Base-by-base conservation (phyloP, 495 filamentous ascomycete genomes). In the Aspergillus heteromorphus region DNA sequence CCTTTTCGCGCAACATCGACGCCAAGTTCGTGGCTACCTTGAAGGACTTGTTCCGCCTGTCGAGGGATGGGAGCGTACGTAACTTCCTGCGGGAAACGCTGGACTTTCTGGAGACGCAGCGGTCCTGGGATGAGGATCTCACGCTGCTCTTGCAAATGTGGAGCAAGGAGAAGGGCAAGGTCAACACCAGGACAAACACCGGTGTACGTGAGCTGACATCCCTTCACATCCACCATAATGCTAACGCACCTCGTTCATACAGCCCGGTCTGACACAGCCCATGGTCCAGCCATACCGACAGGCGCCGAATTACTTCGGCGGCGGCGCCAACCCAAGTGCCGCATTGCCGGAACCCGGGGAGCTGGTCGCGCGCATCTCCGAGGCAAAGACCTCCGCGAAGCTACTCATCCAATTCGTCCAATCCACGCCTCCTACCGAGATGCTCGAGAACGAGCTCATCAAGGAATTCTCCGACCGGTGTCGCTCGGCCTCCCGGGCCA, bases 391-490 rank as follows among this genome's bases (percentile, higher is more conserved):
- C 3, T 91, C 89, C 3, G 91, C 92, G 4, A 92, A 91, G 62
- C 82, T 99, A 18, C 86, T 99, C 11, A 80, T 87, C 30, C 93
- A 99, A 68, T 84, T 96, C 14, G 82, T 95, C 0, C 87, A 91
- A 58, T 87, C 83, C 13, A 96, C 92, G 0, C 86, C 91, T 0
- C 76, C 87, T 0, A 64, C 73, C 3, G 92, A 97, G 66, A 65
- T 97, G 6, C 79, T 88, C 14, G 65, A 68, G 21, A 92, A 93
- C 64, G 95, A 97, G 14, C 78, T 99, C 8, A 84, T 97, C 66
- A 86, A 84, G 58, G 93, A 99, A 69, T 99, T 99, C 64, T 80
- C 83, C 29, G 88, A 96, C 60, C 88, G 93, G 8, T 97, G 92
- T 63, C 82, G 84, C 52, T 78, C 81, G 36, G 92, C 93, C 0